Evolutionary conservation across 1,284 basidiomycete genomes (phyloP), one percentile per base, ranked within the genome.

Genomic region (Ceratobasidium sp.): DNA sequence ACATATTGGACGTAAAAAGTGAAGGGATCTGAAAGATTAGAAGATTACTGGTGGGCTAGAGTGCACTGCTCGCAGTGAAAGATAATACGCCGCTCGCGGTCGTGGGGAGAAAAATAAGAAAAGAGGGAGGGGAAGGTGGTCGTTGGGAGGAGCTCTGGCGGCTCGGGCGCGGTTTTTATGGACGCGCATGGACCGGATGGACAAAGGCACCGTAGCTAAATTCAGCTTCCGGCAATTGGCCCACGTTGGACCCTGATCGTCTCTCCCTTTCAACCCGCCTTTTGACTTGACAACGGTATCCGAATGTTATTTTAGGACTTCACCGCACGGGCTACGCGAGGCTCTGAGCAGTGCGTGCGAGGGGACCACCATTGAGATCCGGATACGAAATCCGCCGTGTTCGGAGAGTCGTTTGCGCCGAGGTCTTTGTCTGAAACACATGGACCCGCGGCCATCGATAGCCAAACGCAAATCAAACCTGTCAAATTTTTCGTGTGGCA

Each of bases 41-140:
- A 54, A 69, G 37, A 68, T 56, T 68, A 68, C 31, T 68, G 31
- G 37, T 39, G 51, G 65, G 65, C 65, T 68, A 41, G 48, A 41
- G 27, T 68, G 65, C 66, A 69, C 66, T 69, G 66, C 66, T 69
- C 51, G 66, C 66, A 69, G 66, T 69, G 66, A 58, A 58, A 69
- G 27, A 53, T 2, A 29, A 41, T 69, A 69, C 66, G 66, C 66
- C 66, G 66, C 66, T 69, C 39, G 66, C 66, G 66, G 66, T 69
- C 66, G 66, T 69, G 41, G 16, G 31, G n/a, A 59, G n/a, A 69
- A 43, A 43, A 41, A 51, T 39, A 9, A 11, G 53, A 27, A 22
- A 24, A 41, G 37, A 34, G 53, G 34, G 54, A 37, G 43, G 51
- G 24, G 61, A 62, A 39, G 61, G 61, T 63, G 61, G 41, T 63